Evolutionary conservation across 352 stramenopile species (phyloP).

Genomic region (Phytophthora chlamydospora): DNA sequence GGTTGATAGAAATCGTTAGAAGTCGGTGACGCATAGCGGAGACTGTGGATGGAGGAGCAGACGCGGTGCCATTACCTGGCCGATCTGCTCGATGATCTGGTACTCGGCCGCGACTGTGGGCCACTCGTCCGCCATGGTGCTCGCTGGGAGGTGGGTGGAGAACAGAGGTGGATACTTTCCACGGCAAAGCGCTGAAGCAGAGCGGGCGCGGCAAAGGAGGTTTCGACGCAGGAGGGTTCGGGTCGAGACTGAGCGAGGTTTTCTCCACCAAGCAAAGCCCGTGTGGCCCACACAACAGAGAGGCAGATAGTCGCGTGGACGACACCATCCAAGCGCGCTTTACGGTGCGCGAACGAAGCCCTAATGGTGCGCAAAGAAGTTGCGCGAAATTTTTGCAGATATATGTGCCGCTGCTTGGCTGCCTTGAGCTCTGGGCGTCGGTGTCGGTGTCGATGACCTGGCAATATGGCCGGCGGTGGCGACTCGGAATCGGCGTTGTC

Average conservation of each 20-base stretch:
- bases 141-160: slow-evolving; percentile 9
- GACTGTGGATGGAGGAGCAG: too few species aligned
- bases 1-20: too few species aligned
- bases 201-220: slow-evolving; percentile 17
- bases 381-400: too few species aligned
- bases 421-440: too few species aligned
- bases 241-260: slow-evolving; percentile 20
- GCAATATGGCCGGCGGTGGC: too few species aligned
- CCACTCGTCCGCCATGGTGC: slow-evolving; percentile 84
- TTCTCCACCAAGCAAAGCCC: slow-evolving; percentile 24
- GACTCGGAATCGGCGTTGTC: too few species aligned
- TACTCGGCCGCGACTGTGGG: slow-evolving; percentile 84
- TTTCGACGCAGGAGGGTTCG: slow-evolving; percentile 26
- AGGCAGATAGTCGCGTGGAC: slow-evolving; percentile 28
- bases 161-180: slow-evolving; percentile 33
- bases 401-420: too few species aligned
- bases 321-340: slow-evolving; percentile 3
- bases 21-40: too few species aligned
- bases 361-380: too few species aligned
- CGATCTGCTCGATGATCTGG: slow-evolving; percentile 91
- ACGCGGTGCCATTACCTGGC: slow-evolving; percentile 52
- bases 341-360: too few species aligned
- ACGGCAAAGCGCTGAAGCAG: slow-evolving; percentile 16
- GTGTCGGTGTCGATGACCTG: too few species aligned
- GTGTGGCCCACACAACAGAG: slow-evolving; percentile 33